phyloP scores from a whole-genome alignment of 306 rosid genomes.

The Ammopiptanthus mongolicus region DNA sequence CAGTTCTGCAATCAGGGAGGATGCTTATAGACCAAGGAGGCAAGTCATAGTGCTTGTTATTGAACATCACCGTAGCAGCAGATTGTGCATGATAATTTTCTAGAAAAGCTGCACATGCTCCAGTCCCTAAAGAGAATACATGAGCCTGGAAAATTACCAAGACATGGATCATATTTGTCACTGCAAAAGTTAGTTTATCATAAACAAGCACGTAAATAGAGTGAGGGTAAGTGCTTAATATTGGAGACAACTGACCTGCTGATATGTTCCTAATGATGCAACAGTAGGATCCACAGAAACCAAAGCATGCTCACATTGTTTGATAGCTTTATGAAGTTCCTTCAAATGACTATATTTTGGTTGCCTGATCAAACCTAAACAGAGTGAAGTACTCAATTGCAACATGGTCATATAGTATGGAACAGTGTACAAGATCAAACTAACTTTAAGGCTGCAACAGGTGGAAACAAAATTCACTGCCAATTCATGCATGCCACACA shows the following conservation, averaged over 20 bases:
- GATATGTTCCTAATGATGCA: constrained; percentile 61
- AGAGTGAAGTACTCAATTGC: constrained; percentile 4
- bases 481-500: not conserved
- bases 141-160: constrained; percentile 64
- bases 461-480: not conserved
- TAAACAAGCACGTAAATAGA: not conserved
- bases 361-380: constrained; percentile 78
- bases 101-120: constrained; percentile 85
- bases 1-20: constrained; percentile 82
- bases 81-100: constrained; percentile 57
- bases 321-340: constrained; percentile 76
- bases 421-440: not conserved
- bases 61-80: constrained; percentile 60
- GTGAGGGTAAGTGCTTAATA: not conserved
- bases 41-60: constrained; percentile 60
- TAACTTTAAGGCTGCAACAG: not conserved
- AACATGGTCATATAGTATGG: not conserved
- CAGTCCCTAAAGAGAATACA: constrained; percentile 56
- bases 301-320: constrained; percentile 73
- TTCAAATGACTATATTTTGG: constrained; percentile 83
- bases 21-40: constrained; percentile 99
- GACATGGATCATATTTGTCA: not conserved
- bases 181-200: not conserved
- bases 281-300: constrained; percentile 76
- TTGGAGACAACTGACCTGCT: constrained; percentile 51